These are phyloP conservation scores for Penstemon barbatus DNA, from an alignment of 257 asterid species.

Conservation along the genomic window DNA sequence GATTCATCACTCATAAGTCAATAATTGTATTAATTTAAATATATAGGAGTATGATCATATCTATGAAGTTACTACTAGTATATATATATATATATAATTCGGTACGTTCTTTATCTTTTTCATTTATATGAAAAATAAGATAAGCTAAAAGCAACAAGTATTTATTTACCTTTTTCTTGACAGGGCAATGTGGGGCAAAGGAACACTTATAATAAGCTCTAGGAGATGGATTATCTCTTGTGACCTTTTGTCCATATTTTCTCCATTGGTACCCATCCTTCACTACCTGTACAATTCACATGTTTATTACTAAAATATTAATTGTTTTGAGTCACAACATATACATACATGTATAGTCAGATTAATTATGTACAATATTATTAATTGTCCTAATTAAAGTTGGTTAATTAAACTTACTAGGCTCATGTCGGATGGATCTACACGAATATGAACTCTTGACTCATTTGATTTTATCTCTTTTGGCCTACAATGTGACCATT, in stretches of 20 bases:
- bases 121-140: not conserved
- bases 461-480: constrained; percentile 53
- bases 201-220: constrained; percentile 88
- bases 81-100: not conserved
- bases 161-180: constrained; percentile 66
- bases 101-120: not conserved
- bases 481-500: constrained; percentile 38
- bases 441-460: constrained; percentile 50
- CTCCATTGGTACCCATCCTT: constrained; percentile 86
- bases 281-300: constrained; percentile 40
- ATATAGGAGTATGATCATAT: not conserved
- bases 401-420: constrained; percentile 39
- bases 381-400: too few relatives aligned
- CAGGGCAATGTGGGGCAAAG: constrained; percentile 69
- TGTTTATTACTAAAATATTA: not conserved
- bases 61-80: not conserved
- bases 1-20: too few relatives aligned
- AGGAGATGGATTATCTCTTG: constrained; percentile 81
- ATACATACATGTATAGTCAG: too few relatives aligned
- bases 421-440: constrained; percentile 57
- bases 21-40: not conserved
- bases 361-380: too few relatives aligned
- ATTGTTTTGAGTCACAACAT: not conserved
- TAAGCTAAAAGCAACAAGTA: too few relatives aligned
- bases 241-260: constrained; percentile 87